Conservation (phyloP, 805 yeast species). For the Phaffomyces opuntiae region DNA sequence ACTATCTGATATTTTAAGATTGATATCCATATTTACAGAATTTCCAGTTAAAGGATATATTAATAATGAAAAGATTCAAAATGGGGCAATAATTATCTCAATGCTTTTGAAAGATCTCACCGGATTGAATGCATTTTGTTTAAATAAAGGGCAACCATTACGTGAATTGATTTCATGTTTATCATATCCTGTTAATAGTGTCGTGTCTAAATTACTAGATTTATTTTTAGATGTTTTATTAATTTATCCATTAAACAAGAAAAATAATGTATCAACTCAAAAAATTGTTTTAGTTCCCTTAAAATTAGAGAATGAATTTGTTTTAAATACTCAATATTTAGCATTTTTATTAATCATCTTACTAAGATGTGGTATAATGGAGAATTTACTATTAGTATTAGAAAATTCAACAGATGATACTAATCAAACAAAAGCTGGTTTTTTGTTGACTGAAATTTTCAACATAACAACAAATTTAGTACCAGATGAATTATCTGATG, state of each 20-base stretch:
- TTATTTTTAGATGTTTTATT: slow-evolving; percentile 62
- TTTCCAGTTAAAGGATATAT: slow-evolving; percentile 41
- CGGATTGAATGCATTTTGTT: slow-evolving; percentile 63
- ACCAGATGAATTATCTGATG: slow-evolving; percentile 37
- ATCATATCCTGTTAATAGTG: slow-evolving; percentile 43
- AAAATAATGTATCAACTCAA: slow-evolving; percentile 5
- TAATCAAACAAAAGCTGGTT: slow-evolving; percentile 51
- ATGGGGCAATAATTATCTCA: slow-evolving; percentile 51
- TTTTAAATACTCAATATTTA: slow-evolving; percentile 53
- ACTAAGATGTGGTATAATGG: slow-evolving; percentile 48
- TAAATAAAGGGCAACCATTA: slow-evolving; percentile 48
- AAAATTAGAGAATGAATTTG: slow-evolving; percentile 34
- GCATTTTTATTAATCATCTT: slow-evolving; percentile 53
- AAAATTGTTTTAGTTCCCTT: slow-evolving; percentile 21
- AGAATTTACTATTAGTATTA: slow-evolving; percentile 37
- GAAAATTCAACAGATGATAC: slow-evolving; percentile 36
- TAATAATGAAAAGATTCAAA: slow-evolving; percentile 49
- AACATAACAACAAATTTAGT: slow-evolving; percentile 46
- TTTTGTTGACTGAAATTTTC: slow-evolving; percentile 56
- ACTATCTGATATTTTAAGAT: slow-evolving; percentile 53
- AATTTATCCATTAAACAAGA: slow-evolving; percentile 41
- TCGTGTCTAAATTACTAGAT: slow-evolving; percentile 62
- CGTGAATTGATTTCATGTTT: slow-evolving; percentile 56
- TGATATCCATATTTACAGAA: slow-evolving; percentile 70
- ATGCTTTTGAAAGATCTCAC: slow-evolving; percentile 63